Conservation (phyloP, 352 stramenopile species). For the Globisporangium alternatum region DNA sequence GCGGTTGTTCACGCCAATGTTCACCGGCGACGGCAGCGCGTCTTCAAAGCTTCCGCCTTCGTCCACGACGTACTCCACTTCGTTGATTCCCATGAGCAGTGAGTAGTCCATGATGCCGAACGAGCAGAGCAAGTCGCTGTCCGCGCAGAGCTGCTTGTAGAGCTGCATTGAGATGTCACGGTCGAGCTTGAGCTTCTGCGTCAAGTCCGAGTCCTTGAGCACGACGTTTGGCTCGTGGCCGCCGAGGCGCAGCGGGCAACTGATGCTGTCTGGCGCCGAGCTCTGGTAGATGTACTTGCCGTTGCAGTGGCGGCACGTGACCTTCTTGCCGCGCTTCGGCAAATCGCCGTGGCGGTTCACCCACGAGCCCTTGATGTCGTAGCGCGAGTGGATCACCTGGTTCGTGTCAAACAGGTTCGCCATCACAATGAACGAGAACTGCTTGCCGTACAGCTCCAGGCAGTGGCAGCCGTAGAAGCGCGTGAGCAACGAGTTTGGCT, state of each 20-base stretch:
- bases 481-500: conserved; percentile 83
- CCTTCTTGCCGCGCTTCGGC: conserved; percentile 84
- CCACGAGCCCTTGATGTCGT: conserved; percentile 91
- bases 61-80: conserved; percentile 87
- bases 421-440: conserved; percentile 93
- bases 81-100: conserved; percentile 87
- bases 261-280: conserved; percentile 58
- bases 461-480: conserved; percentile 91
- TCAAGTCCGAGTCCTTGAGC: conserved; percentile 87
- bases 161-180: conserved; percentile 61
- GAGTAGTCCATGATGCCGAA: conserved; percentile 94
- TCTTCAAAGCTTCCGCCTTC: conserved; percentile 45
- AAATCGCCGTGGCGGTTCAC: conserved; percentile 82
- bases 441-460: conserved; percentile 88
- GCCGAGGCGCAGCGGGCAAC: conserved; percentile 68
- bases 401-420: conserved; percentile 90
- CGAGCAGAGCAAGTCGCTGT: conserved; percentile 78
- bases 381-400: conserved; percentile 83
- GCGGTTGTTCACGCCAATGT: conserved; percentile 22
- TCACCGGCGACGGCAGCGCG: conserved; percentile 23
- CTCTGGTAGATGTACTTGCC: conserved; percentile 80
- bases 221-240: conserved; percentile 88
- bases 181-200: conserved; percentile 86
- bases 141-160: conserved; percentile 76
- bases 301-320: conserved; percentile 89